phyloP scores from a whole-genome alignment of 345 rosid genomes.

The Hibiscus tridactylites region DNA sequence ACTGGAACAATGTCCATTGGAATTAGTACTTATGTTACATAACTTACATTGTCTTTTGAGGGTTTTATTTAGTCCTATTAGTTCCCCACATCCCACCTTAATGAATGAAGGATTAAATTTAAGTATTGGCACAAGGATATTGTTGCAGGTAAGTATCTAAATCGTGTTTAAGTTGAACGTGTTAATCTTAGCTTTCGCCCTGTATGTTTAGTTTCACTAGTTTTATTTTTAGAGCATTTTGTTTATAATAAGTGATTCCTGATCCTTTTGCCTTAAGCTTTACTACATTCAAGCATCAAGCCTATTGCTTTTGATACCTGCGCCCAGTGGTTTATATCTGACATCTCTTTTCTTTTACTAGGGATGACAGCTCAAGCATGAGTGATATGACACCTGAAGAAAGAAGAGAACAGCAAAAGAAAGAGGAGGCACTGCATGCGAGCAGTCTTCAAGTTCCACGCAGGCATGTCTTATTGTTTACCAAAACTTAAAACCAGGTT shows the following conservation, averaged over 20 bases:
- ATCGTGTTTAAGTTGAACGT: background rate
- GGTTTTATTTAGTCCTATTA: background rate
- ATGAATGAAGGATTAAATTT: background rate
- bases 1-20: background rate
- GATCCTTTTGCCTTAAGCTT: background rate
- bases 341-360: conserved; percentile 17
- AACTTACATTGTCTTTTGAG: background rate
- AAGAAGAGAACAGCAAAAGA: conserved; percentile 48
- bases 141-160: background rate
- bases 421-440: conserved; percentile 65
- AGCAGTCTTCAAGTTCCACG: conserved; percentile 60
- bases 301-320: background rate
- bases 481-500: background rate
- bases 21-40: background rate
- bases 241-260: background rate
- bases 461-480: conserved; percentile 28
- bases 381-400: conserved; percentile 44
- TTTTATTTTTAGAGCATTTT: background rate
- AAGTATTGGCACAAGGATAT: background rate
- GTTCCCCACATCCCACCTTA: background rate
- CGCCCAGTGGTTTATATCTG: background rate
- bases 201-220: background rate
- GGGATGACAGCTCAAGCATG: conserved; percentile 53
- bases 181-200: background rate
- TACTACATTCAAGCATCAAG: background rate